Conservation (phyloP, 2,329 filamentous ascomycete species). For the Clarireedia monteithiana region DNA sequence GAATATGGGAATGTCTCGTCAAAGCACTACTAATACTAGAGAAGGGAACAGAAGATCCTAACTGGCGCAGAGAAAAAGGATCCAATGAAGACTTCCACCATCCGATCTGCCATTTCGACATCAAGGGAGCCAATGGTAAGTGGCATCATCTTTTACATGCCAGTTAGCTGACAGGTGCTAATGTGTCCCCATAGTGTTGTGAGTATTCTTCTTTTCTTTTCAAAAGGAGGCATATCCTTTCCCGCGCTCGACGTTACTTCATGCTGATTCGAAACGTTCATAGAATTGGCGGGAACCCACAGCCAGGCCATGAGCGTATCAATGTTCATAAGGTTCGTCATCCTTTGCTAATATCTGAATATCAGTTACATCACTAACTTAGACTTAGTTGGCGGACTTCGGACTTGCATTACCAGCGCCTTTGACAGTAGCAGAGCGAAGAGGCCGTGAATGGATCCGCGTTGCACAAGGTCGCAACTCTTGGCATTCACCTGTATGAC, state of each 20-base stretch:
- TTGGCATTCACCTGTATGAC: neutral
- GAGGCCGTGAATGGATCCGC: neutral
- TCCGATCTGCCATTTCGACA: neutral
- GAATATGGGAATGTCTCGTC: conserved; percentile 5
- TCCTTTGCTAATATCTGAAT: neutral
- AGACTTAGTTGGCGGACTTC: conserved; percentile 1
- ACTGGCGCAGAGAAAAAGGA: neutral
- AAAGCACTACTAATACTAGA: neutral
- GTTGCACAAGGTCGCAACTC: neutral
- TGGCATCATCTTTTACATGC: neutral
- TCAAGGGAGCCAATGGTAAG: neutral
- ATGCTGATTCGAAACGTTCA: too few species aligned
- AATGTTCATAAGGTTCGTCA: neutral
- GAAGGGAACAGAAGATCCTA: neutral
- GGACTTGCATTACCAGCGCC: neutral
- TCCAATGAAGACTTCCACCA: neutral
- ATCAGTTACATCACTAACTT: neutral
- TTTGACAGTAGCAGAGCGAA: neutral
- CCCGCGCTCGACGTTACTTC: too few species aligned
- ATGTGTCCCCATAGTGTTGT: neutral
- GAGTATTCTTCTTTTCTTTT: neutral
- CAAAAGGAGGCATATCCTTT: too few species aligned
- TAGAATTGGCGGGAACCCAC: neutral
- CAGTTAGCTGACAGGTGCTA: too few species aligned
- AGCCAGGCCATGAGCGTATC: neutral